Base-by-base conservation (phyloP, 176 grass and related monocot species). In the Hordeum marinum region DNA sequence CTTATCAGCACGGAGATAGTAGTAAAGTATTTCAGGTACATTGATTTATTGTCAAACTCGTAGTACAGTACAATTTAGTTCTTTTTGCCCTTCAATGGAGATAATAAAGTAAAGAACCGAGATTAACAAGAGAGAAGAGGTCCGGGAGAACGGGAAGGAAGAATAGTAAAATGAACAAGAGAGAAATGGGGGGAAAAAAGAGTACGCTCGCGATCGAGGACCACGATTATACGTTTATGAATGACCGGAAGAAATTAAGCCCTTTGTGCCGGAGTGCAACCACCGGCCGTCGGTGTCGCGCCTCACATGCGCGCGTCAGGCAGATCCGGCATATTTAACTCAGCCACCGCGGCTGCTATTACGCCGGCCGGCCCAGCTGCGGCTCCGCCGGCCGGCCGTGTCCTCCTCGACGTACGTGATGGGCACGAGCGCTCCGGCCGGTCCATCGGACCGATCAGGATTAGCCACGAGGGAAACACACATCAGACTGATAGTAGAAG, bases 281-380 rank as follows among this genome's bases (percentile, higher is more conserved):
- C 69, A 89, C 82, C 76, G 43, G 79, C 78, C 46, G 76, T 57
- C 87, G 67, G 10, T 55, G 39, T 25, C 10, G 81, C 86, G 20
- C 80, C 80, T 65, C 75, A 82, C 88, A 82, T 86, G 88, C 34
- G 11, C 79, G 64, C 83, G 79, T 45, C 79, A 82, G 83, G 0
- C 73, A 82, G 78, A 2, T 58, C 14, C 72, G 21, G 88, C 83
- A 83, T 64, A 83, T 55, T 90, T 31, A 90, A 46, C 68, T 13
- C 72, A 20, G 41, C 75, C 32, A 52, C 43, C 72, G 72, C 42
- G 5, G 78, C 62, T 8, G 78, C 61, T 20, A 80, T 77, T 37
- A 67, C 61, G 43, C 78, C 43, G 69, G 23, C 76, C 75, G 17
- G 55, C 17, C 41, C 48, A 52, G 5, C 48, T 0, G 48, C 48